phyloP scores from a whole-genome alignment of 2,329 filamentous ascomycete genomes.

The Curvularia sp. region DNA sequence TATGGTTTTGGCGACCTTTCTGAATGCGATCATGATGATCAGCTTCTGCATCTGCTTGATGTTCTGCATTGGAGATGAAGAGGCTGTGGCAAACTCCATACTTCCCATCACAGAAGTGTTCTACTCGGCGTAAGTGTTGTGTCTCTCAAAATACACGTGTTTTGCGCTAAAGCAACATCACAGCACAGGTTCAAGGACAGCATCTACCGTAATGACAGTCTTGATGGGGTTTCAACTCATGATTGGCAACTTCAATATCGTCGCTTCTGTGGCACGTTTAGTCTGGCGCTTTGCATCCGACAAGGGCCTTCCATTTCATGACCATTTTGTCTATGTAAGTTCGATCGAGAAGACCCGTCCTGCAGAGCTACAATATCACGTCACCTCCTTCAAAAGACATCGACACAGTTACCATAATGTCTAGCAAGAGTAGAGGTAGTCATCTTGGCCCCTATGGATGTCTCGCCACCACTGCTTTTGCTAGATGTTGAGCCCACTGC shows the following conservation, averaged over 20 bases:
- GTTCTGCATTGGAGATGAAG: constrained; percentile 52
- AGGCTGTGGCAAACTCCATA: constrained; percentile 16
- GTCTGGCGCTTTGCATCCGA: constrained; percentile 39
- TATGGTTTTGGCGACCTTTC: constrained; percentile 52
- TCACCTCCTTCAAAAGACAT: neutral
- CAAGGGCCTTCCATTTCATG: constrained; percentile 29
- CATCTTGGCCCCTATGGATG: neutral
- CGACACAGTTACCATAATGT: neutral
- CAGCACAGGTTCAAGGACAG: constrained; percentile 43
- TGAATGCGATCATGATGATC: constrained; percentile 52
- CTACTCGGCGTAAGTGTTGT: constrained; percentile 24
- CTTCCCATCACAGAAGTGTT: constrained; percentile 47
- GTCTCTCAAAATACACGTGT: neutral
- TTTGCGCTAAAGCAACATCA: neutral
- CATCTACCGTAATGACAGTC: constrained; percentile 23
- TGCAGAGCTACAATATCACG: neutral
- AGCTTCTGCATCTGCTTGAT: constrained; percentile 52
- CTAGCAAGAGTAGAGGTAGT: neutral
- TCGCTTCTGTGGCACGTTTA: constrained; percentile 39
- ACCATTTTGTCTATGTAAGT: constrained; percentile 27
- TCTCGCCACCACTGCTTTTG: neutral
- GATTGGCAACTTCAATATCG: constrained; percentile 36
- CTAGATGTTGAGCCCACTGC: neutral
- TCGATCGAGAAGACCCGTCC: neutral
- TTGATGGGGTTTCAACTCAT: constrained; percentile 22